Evolutionary conservation across 2,329 filamentous ascomycete species (phyloP).

Genomic region (Ophiostoma pallidulum): DNA sequence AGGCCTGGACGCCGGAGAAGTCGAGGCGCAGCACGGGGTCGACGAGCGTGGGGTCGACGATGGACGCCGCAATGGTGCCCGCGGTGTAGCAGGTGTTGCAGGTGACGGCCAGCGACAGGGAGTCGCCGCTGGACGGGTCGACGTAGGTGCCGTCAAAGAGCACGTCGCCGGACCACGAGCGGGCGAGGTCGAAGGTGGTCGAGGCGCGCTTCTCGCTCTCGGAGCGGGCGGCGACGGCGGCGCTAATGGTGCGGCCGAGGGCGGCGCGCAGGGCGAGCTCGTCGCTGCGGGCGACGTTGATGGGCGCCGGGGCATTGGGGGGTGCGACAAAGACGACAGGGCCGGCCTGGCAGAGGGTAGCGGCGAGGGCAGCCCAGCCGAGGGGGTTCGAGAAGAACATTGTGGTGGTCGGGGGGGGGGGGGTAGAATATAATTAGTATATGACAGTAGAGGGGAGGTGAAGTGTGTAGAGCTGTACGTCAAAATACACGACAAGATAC

Average conservation of each 20-base stretch:
- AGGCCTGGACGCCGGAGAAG: slow-evolving; percentile 42
- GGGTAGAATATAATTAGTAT: neutral
- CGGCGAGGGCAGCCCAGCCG: slow-evolving; percentile 10
- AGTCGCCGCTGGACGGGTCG: slow-evolving; percentile 8
- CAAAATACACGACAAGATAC: too few relatives aligned
- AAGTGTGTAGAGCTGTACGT: neutral
- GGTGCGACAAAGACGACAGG: slow-evolving; percentile 6
- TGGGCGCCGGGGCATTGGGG: slow-evolving; percentile 5
- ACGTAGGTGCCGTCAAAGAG: slow-evolving; percentile 10
- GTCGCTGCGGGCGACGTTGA: slow-evolving; percentile 6
- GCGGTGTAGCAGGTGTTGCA: slow-evolving; percentile 42
- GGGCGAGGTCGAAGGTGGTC: slow-evolving; percentile 14
- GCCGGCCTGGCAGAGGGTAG: slow-evolving; percentile 8
- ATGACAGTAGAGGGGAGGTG: neutral
- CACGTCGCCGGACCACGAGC: slow-evolving; percentile 16
- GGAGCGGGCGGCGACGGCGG: slow-evolving; percentile 2
- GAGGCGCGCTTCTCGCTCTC: slow-evolving; percentile 15
- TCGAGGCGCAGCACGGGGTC: slow-evolving; percentile 34
- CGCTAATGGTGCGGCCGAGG: slow-evolving; percentile 12
- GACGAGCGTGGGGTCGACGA: slow-evolving; percentile 31
- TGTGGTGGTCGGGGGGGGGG: neutral
- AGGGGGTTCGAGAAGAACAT: slow-evolving; percentile 8
- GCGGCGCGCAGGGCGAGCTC: slow-evolving; percentile 15
- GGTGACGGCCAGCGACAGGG: slow-evolving; percentile 24
- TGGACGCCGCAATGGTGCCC: slow-evolving; percentile 36